Evolutionary conservation across 2,329 filamentous ascomycete species (phyloP), one percentile per base, ranked within the genome.

Genomic region (Phoma sp.): DNA sequence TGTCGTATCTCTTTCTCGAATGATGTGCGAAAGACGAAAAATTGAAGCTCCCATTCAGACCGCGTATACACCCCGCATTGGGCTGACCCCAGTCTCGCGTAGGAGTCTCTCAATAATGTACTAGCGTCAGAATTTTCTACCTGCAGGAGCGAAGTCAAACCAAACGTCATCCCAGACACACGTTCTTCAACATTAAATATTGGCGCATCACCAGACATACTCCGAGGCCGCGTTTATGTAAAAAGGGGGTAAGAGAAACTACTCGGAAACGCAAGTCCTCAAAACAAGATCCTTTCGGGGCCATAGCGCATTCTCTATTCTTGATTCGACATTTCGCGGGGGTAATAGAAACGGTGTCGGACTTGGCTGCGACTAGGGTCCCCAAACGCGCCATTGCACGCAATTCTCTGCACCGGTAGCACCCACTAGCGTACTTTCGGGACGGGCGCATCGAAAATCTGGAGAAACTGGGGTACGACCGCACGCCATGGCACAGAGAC

Each of bases 171-270:
- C 26, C 30, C 46, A 38, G 49, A 56, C 47, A 60, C 47, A 47
- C 46, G 39, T 42, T 52, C 42, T 32, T 54, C 39, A 54, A 39
- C 45, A 40, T 26, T 30, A 47, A 56, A 51, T 56, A 55, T 57
- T 57, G 50, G 26, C 57, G 42, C 59, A 66, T 68, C 64, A 68
- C 62, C 52, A 62, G 62, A 58, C 56, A 34, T 37, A 47, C 38
- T 52, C 45, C 37, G 30, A 42, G 28, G 48, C 60, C 33, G 45
- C 14, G 49, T 59, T 70, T 66, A 69, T 39, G 62, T 71, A 69
- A 69, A 66, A 49, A 50, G 53, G 60, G 63, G 66, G 66, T 69
- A 68, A 69, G 43, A 66, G 59, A 65, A 69, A 69, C 57, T 34
- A 46, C 26, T 39, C 55, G 45, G 45, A 49, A 53, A 59, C 53